Evolutionary conservation across 2,329 filamentous ascomycete genomes (phyloP), one percentile per base, ranked within the genome.

Genomic region (Emergomyces orientalis): DNA sequence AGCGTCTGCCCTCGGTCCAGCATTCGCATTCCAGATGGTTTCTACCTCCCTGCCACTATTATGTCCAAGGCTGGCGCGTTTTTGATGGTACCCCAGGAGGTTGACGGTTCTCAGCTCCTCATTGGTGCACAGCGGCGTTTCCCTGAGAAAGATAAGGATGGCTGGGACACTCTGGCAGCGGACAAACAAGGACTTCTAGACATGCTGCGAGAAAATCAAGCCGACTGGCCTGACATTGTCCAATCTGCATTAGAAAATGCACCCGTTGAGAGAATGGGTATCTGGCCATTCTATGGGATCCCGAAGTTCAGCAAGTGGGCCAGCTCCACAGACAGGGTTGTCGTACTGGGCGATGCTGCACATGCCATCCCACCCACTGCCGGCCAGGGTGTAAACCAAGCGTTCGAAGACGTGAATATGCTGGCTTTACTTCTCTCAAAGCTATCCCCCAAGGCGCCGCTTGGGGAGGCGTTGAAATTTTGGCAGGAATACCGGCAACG

Each of bases 361-460:
- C 85, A 88, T 69, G 84, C 84, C 0, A 82, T 82, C 47, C 82
- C 84, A 0, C 85, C 85, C 0, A 81, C 84, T 47, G 81, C 85
- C 51, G 85, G 84, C 0, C 80, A 84, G 1, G 85, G 85, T 2
- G 80, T 82, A 0, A 83, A 82, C 1, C 79, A 86, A 67, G 82
- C 81, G 1, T 81, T 87, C 63, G 81, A 84, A 64, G 82, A 84
- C 63, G 77, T 79, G 0, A 79, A 78, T 60, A 76, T 74, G 0
- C 74, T 82, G 30, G 76, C 79, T 2, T 68, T 78, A 2, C 65
- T 83, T 0, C 61, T 78, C 62, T 69, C 68, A 32, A 66, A 74
- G 63, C 63, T 64, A 51, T 64, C 52, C 14, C 69, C 58, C 32
- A 65, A 39, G 13, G 69, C 63, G 0, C 63, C 58, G n/a, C 67